Evolutionary conservation across 257 asterid genomes (phyloP).

Genomic region (Phtheirospermum japonicum): DNA sequence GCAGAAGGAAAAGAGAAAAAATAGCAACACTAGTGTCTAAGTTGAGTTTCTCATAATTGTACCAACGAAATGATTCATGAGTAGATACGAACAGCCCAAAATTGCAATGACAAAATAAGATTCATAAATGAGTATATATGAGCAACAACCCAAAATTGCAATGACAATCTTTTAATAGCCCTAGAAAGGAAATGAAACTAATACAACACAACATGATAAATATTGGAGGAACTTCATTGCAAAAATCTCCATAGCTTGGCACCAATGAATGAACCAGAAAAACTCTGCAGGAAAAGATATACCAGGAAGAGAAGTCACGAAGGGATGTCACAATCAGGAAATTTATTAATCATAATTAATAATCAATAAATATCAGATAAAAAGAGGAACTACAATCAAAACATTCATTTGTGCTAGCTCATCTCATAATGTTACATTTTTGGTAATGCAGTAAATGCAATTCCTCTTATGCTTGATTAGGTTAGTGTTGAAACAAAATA

Average conservation of each 20-base stretch:
- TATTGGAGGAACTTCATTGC: background rate
- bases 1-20: no score
- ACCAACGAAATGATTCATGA: no score
- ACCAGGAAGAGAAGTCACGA: background rate
- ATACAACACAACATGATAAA: background rate
- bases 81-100: no score
- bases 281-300: slow-evolving; percentile 18
- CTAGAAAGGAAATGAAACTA: slow-evolving; percentile 11
- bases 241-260: background rate
- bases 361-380: no score
- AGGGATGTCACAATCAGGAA: background rate
- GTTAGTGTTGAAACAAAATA: background rate
- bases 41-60: no score
- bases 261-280: background rate
- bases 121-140: background rate
- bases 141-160: background rate
- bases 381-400: background rate
- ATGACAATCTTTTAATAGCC: background rate
- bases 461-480: no score
- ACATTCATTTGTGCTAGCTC: background rate
- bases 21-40: no score
- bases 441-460: background rate
- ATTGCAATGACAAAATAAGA: background rate
- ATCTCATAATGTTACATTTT: background rate
- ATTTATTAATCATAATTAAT: background rate